Evolutionary conservation across 306 rosid species (phyloP).

Genomic region (Notholithocarpus densiflorus): DNA sequence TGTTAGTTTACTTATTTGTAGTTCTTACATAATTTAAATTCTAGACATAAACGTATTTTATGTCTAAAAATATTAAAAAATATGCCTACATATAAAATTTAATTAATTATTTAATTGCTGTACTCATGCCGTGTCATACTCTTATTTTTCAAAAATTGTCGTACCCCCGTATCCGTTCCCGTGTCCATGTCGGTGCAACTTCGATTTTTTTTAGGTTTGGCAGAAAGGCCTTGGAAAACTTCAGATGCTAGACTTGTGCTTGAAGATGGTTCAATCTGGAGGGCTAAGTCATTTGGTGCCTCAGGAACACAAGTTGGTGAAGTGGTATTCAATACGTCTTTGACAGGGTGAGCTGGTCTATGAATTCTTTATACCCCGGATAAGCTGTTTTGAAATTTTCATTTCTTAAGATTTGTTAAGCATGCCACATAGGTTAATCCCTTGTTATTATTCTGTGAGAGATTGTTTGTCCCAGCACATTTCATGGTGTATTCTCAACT

Average conservation of each 20-base stretch:
- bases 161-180: no score
- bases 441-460: not conserved
- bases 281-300: slow-evolving; percentile 93
- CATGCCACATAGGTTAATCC: not conserved
- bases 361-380: not conserved
- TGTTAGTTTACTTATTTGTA: no score
- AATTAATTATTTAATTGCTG: no score
- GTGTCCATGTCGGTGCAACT: no score
- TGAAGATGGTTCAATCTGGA: slow-evolving; percentile 97
- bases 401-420: no score
- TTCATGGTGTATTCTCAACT: not conserved
- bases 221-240: slow-evolving; percentile 80
- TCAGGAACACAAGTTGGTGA: slow-evolving; percentile 97
- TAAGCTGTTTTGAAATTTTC: not conserved
- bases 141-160: no score
- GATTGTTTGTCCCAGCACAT: not conserved
- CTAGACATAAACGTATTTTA: no score
- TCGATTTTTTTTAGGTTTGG: slow-evolving; percentile 35
- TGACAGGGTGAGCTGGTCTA: slow-evolving; percentile 65
- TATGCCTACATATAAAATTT: no score
- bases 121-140: no score
- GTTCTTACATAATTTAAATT: no score
- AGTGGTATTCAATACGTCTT: slow-evolving; percentile 90
- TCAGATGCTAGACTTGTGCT: slow-evolving; percentile 90
- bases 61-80: no score